A percentile compares a stretch with the other conserved stretches of the same genome.
Evolutionary conservation across 139 green algal genomes (phyloP).

Genomic region (Pedinophyceae sp.): DNA sequence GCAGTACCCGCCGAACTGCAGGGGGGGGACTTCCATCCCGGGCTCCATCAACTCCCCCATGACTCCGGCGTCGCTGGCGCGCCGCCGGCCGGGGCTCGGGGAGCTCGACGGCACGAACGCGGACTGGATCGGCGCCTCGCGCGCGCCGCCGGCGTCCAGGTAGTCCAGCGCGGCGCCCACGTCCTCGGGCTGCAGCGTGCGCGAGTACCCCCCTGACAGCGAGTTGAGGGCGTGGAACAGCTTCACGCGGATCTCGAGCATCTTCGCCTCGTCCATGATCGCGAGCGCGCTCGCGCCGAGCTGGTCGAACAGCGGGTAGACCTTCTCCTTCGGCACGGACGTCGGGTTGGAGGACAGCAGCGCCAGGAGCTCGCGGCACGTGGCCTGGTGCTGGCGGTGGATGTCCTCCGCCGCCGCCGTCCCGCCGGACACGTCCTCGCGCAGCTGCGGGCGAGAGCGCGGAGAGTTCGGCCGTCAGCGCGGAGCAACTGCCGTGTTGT

Average conservation of each 20-base stretch:
- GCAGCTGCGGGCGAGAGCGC: too few relatives aligned
- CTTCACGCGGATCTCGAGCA: background rate
- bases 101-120: too few relatives aligned
- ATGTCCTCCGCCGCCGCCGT: background rate
- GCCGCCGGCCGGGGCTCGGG: background rate
- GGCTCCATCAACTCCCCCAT: background rate
- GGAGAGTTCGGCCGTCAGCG: too few relatives aligned
- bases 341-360: background rate
- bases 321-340: slow-evolving; percentile 6
- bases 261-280: background rate
- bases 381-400: background rate
- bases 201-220: background rate
- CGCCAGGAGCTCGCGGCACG: background rate
- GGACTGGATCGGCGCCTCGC: too few relatives aligned
- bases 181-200: background rate
- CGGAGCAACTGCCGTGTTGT: too few relatives aligned
- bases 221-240: background rate
- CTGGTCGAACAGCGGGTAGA: slow-evolving; percentile 9
- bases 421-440: background rate
- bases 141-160: background rate
- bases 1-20: slow-evolving; percentile 3
- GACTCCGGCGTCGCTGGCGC: background rate
- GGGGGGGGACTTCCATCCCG: background rate
- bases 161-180: background rate
- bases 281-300: slow-evolving; percentile 2